Evolutionary conservation across 345 rosid species (phyloP), one percentile per base, ranked within the genome.

Genomic region (Chamaenerion angustifolium): DNA sequence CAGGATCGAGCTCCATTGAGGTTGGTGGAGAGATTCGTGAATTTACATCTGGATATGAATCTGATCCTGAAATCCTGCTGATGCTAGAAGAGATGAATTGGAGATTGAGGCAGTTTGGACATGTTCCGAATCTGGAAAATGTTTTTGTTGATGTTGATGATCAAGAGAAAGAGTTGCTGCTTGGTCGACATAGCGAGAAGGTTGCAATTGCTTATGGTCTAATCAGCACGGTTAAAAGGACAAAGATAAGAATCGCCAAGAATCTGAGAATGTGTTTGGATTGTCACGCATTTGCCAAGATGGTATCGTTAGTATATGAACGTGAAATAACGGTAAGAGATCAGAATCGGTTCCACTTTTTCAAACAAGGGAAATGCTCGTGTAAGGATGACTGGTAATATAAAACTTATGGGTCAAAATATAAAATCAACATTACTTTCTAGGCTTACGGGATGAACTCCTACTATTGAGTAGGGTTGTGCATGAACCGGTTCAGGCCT

Each of bases 81-180:
- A 82, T 82, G 81, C 71, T 77, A 19, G 55, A 63, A 3, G 86
- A 77, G 52, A 63, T 75, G 12, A 67, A 42, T 54, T 16, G 60
- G 55, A 73, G 76, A 43, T 58, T 73, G 8, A 51, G 55, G 50
- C 63, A 74, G 10, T 58, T 57, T 11, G 80, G 86, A 31, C 64
- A 76, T 64, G 72, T 67, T 62, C 79, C 81, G n/a, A 70, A 75
- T 64, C 75, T 75, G 21, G 7, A 59, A 45, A 75, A 58, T 52
- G 81, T 69, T 57, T 65, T 75, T 43, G 72, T 82, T 44, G 77
- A 79, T 47, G 80, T 79, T 6, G 81, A 82, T 37, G 86, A 77
- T 51, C 49, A 64, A 46, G 75, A 77, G 61, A 77, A 79, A 66
- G 66, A 51, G 48, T 61, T 66, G 18, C 42, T 75, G 55, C 78